These are phyloP conservation scores for Castanopsis chinensis DNA, from an alignment of 306 rosid species.

Conservation along the genomic window DNA sequence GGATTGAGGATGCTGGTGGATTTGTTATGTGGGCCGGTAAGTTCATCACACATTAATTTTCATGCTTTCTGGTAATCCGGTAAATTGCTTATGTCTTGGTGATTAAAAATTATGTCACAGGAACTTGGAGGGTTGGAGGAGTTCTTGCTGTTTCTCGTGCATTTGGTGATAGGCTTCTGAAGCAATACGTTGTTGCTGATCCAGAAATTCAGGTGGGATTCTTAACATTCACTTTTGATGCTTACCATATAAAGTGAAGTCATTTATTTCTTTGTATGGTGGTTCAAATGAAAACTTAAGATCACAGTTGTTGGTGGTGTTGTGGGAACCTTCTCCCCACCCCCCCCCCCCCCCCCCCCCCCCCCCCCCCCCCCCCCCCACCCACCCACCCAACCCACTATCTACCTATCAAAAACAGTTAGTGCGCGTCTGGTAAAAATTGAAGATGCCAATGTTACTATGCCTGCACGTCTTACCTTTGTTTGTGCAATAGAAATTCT, in stretches of 20 bases:
- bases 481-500: neutral
- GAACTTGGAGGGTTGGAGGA: constrained; percentile 99
- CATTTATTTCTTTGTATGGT: neutral
- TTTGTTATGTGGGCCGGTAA: constrained; percentile 99
- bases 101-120: constrained; percentile 34
- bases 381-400: too few species aligned
- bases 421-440: neutral
- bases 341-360: too few species aligned
- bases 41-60: constrained; percentile 3
- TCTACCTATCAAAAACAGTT: too few species aligned
- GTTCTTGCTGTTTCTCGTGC: constrained; percentile 99
- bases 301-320: too few species aligned
- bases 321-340: too few species aligned
- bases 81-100: constrained; percentile 4
- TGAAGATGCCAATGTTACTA: neutral
- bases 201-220: constrained; percentile 87
- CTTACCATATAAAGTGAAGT: neutral
- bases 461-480: neutral
- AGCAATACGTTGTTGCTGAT: constrained; percentile 97
- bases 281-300: constrained; percentile 2
- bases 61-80: neutral
- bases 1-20: constrained; percentile 95
- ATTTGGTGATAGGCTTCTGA: constrained; percentile 91
- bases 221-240: constrained; percentile 2
- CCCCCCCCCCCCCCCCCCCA: too few species aligned